Base-by-base conservation (phyloP, 345 rosid genomes). In the Brassica rapa region DNA sequence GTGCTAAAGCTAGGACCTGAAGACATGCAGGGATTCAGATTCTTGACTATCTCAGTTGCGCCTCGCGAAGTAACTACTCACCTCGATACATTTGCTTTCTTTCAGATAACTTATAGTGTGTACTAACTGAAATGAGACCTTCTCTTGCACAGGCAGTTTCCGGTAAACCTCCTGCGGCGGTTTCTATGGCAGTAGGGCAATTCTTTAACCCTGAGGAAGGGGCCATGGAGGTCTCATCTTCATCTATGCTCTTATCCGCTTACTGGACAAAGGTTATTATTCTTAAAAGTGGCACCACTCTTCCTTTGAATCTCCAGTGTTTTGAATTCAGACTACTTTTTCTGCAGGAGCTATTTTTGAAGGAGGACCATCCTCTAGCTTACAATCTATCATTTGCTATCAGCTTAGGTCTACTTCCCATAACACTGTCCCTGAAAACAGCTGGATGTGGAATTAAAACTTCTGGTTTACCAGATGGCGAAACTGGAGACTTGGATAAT, bases 181-280 rank as follows among this genome's bases (percentile, higher is more conserved):
- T 90, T 80, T 95, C 99, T 71, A 93, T 95, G 99, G 98, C 92
- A 74, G 93, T 95, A 78, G 99, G 99, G 35, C 99, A 95, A 80
- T 95, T 95, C 86, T 93, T 88, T 83, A 86, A 93, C 80, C 97
- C 97, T 59, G 65, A 84, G 62, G 92, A 93, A 76, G 99, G 99
- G 74, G 74, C 86, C 69, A 78, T 76, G 77, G 92, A 85, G 46
- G 78, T 91, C 74, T 86, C 97, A 80, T 84, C 89, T 80, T 83
- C 75, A 46, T 82, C 77, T 8, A 87, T 89, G 92, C 89, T 95
- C 81, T 71, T 85, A 65, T 90, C 97, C 30, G 29, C 87, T 62
- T 89, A 85, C 85, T 91, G 90, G 83, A 84, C 73, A 49, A 86
- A 90, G 98, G 99, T 95, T 62, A 70, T 46, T 57, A 81, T 74